phyloP scores from a whole-genome alignment of 2,329 filamentous ascomycete genomes.

The Pestalotiopsis sp. region DNA sequence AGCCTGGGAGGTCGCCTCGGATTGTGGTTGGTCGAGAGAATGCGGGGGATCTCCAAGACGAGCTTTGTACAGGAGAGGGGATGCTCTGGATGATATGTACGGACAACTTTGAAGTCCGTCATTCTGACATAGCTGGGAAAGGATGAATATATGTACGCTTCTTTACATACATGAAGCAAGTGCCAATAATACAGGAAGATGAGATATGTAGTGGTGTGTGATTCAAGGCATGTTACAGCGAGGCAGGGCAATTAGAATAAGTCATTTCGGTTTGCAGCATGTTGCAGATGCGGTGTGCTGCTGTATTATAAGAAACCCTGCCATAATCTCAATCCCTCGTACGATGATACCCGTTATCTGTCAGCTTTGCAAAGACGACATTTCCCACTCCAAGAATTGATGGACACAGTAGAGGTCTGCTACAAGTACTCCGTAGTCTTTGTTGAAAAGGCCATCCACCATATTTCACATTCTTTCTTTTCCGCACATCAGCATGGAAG shows the following conservation, averaged over 20 bases:
- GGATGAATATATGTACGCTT: neutral
- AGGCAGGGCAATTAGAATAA: neutral
- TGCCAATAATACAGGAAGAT: neutral
- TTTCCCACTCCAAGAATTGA: too few species aligned
- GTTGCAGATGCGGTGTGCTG: neutral
- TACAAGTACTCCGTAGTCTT: too few species aligned
- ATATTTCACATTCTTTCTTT: too few species aligned
- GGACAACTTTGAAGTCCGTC: neutral
- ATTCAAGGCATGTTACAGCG: neutral
- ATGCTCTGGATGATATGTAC: neutral
- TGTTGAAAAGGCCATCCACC: neutral
- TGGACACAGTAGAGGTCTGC: too few species aligned
- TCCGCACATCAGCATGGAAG: neutral
- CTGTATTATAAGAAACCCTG: neutral
- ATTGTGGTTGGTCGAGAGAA: neutral
- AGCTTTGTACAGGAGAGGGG: neutral
- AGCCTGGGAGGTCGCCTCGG: neutral
- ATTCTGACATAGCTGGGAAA: neutral
- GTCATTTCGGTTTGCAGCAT: conserved; percentile 11
- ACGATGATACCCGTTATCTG: neutral
- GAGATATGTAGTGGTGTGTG: neutral
- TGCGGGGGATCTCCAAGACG: neutral
- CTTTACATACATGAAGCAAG: neutral
- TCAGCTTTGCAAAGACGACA: too few species aligned
- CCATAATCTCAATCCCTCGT: neutral